A percentile compares a stretch with the other conserved stretches of the same genome.
Evolutionary conservation across 2,329 filamentous ascomycete genomes (phyloP).

Genomic region (Macroventuria anomochaeta): DNA sequence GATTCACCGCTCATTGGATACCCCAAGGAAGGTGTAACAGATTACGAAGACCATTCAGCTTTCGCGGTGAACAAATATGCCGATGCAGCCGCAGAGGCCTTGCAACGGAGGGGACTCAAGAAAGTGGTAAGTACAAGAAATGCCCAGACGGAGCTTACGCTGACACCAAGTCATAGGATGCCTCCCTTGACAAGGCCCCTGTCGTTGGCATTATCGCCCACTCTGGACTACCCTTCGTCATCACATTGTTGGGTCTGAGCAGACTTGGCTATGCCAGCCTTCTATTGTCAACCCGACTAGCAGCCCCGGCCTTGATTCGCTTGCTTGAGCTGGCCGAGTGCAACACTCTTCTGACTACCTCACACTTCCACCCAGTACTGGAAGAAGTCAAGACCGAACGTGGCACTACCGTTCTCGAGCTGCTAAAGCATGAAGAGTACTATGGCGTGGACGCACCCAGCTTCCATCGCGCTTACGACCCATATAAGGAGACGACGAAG

Average conservation of each 20-base stretch:
- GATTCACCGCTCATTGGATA: slow-evolving; percentile 32
- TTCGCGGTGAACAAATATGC: slow-evolving; percentile 33
- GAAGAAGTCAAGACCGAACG: slow-evolving; percentile 41
- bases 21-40: slow-evolving; percentile 30
- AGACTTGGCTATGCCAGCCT: slow-evolving; percentile 63
- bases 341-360: slow-evolving; percentile 30
- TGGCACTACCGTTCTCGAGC: slow-evolving; percentile 24
- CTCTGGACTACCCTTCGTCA: slow-evolving; percentile 62
- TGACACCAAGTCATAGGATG: slow-evolving; percentile 21
- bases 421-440: slow-evolving; percentile 35
- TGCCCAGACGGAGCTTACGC: not conserved
- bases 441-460: slow-evolving; percentile 24
- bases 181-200: slow-evolving; percentile 25
- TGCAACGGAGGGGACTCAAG: slow-evolving; percentile 29
- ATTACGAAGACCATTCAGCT: slow-evolving; percentile 37
- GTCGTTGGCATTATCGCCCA: slow-evolving; percentile 59
- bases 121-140: slow-evolving; percentile 24
- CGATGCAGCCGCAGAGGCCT: slow-evolving; percentile 30
- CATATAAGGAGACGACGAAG: slow-evolving; percentile 46
- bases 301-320: slow-evolving; percentile 58
- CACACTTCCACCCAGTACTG: slow-evolving; percentile 25
- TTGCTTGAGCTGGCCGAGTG: slow-evolving; percentile 43
- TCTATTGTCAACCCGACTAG: slow-evolving; percentile 62
- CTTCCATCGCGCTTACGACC: slow-evolving; percentile 30
- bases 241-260: slow-evolving; percentile 61